Conservation (phyloP, 306 rosid genomes). For the Corylus americana region DNA sequence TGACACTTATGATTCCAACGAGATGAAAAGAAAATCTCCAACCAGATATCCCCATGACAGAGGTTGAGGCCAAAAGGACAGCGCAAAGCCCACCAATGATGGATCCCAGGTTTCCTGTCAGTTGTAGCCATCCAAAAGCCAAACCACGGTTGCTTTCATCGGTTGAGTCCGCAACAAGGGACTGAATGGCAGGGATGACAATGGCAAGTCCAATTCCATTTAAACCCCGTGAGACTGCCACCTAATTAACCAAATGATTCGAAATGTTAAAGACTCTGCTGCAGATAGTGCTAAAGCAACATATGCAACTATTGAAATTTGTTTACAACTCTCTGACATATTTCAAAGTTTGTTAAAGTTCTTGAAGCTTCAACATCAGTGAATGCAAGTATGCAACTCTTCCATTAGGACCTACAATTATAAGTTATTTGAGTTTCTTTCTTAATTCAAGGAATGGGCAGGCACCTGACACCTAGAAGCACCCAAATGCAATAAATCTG, state of each 20-base stretch:
- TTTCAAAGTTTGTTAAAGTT: too few species aligned
- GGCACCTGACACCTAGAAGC: neutral
- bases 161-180: slow-evolving; percentile 79
- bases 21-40: slow-evolving; percentile 90
- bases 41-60: slow-evolving; percentile 68
- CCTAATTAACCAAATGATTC: slow-evolving; percentile 38
- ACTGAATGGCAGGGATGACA: slow-evolving; percentile 71
- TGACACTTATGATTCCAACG: slow-evolving; percentile 65
- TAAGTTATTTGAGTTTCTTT: too few species aligned
- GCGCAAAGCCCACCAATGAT: slow-evolving; percentile 69
- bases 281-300: neutral
- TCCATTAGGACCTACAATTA: too few species aligned
- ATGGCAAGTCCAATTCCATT: slow-evolving; percentile 91
- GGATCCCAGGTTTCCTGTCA: slow-evolving; percentile 67
- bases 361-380: neutral
- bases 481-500: neutral
- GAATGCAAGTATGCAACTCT: too few species aligned
- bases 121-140: slow-evolving; percentile 80
- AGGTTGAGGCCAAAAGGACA: slow-evolving; percentile 62
- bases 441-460: too few species aligned
- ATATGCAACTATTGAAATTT: too few species aligned
- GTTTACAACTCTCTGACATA: too few species aligned
- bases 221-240: slow-evolving; percentile 82
- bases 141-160: slow-evolving; percentile 67
- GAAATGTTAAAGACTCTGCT: neutral